phyloP scores from a whole-genome alignment of 164 flowering plant genomes.

The Sextonia rubra region DNA sequence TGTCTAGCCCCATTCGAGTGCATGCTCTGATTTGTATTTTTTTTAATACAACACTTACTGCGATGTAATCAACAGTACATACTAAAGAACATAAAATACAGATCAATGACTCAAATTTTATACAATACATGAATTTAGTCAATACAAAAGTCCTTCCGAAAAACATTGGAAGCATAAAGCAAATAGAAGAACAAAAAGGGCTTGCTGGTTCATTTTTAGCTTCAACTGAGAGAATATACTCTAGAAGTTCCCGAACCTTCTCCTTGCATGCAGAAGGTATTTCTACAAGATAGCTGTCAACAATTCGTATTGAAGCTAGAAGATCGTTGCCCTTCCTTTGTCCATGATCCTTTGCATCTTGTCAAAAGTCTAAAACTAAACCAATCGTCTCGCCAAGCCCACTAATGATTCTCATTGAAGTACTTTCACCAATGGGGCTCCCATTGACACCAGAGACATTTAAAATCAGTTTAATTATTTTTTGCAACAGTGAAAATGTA shows the following conservation, averaged over 20 bases:
- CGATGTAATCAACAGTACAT: no score
- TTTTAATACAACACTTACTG: no score
- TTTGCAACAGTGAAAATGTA: constrained; percentile 71
- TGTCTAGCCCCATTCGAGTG: no score
- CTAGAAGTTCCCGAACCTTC: constrained; percentile 59
- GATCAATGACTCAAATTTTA: no score
- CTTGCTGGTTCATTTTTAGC: constrained; percentile 82
- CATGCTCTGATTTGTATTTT: no score
- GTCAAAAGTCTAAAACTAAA: constrained; percentile 67
- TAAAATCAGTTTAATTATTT: constrained; percentile 66
- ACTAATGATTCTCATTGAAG: constrained; percentile 50
- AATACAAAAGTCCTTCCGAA: no score
- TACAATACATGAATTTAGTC: no score
- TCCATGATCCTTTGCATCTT: constrained; percentile 74
- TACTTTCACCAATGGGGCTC: constrained; percentile 41
- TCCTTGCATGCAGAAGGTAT: constrained; percentile 63
- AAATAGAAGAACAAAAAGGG: constrained; percentile 61
- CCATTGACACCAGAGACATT: constrained; percentile 49
- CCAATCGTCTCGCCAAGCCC: constrained; percentile 79
- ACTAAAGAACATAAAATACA: no score
- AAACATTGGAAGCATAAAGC: constrained; percentile 91
- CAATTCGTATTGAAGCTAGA: no score
- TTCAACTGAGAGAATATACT: constrained; percentile 65
- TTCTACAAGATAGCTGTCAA: constrained; percentile 36
- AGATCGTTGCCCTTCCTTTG: no score